Base-by-base conservation (phyloP, 352 stramenopile species). In the Pythium oligandrum region DNA sequence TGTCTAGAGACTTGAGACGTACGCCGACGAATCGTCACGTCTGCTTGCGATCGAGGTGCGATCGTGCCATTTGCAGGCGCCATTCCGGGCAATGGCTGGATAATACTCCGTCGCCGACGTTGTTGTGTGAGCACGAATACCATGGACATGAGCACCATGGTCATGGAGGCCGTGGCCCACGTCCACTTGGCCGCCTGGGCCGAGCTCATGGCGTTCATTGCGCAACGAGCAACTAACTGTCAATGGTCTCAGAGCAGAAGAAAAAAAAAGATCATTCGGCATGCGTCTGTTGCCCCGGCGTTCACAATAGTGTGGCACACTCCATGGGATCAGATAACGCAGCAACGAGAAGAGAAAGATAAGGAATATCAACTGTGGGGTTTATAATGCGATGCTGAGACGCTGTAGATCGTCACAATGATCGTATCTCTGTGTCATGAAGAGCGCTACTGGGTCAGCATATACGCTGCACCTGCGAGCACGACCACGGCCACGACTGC, bases 391-490 rank as follows among this genome's bases (percentile, higher is more conserved):
- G 17, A 26, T 26, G 17, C 17, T 26, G 17, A 26, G 17, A 26
- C 17, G 17, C 17, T 26, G 17, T 26, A 26, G 17, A 26, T 26
- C 17, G 17, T 26, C 17, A 26, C 17, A 26, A 26, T 26, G 17
- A 26, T 26, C 17, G 17, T 26, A 26, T 0, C 17, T 26, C 17
- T 26, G 17, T 26, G 17, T 26, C 17, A 26, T 26, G 17, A 26
- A 26, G 17, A 26, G 17, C 17, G 17, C 17, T 26, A 64, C 66
- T 73, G 67, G 26, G 66, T 68, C 45, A 87, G 73, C 46, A 79
- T 69, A 63, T 89, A 89, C 32, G 61, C 78, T 4, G 63, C 70
- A 9, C 70, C 76, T 5, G 68, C 76, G 44, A 89, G 61, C 34
- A 79, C 59, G 43, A 66, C 61, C 32, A 89, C 59, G 33, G 81